These are phyloP conservation scores for Hippophae gyantsensis DNA, from an alignment of 306 rosid genomes.

Conservation along the genomic window DNA sequence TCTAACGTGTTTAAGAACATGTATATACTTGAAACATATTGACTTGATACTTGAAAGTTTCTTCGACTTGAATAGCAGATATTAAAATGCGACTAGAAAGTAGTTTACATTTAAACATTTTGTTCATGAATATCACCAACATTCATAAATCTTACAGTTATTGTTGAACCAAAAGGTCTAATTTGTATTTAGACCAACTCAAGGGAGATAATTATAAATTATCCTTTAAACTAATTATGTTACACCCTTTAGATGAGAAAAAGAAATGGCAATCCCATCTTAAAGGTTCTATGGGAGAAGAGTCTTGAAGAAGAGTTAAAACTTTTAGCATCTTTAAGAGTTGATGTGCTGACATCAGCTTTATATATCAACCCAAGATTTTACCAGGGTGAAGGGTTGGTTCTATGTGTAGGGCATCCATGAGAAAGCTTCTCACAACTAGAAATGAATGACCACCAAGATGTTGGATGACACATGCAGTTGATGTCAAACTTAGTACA, in stretches of 20 bases:
- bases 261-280: conserved; percentile 25
- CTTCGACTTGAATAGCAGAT: too few relatives aligned
- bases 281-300: conserved; percentile 74
- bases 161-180: too few relatives aligned
- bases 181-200: too few relatives aligned
- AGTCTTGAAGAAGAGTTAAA: conserved; percentile 73
- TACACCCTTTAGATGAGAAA: not conserved
- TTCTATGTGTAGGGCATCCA: conserved; percentile 66
- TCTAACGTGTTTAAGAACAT: too few relatives aligned
- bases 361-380: conserved; percentile 79
- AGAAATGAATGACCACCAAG: conserved; percentile 62
- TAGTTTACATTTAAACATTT: too few relatives aligned
- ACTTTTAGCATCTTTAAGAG: conserved; percentile 62
- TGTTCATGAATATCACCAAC: too few relatives aligned
- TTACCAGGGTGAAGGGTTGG: conserved; percentile 76
- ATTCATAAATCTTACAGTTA: too few relatives aligned
- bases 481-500: conserved; percentile 74
- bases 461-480: conserved; percentile 54
- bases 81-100: too few relatives aligned
- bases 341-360: conserved; percentile 41
- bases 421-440: conserved; percentile 70
- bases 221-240: too few relatives aligned
- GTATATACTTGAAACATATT: too few relatives aligned
- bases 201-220: too few relatives aligned
- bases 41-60: too few relatives aligned